phyloP scores from a whole-genome alignment of 176 grass and related monocot species.

The Saccharum officinarum region DNA sequence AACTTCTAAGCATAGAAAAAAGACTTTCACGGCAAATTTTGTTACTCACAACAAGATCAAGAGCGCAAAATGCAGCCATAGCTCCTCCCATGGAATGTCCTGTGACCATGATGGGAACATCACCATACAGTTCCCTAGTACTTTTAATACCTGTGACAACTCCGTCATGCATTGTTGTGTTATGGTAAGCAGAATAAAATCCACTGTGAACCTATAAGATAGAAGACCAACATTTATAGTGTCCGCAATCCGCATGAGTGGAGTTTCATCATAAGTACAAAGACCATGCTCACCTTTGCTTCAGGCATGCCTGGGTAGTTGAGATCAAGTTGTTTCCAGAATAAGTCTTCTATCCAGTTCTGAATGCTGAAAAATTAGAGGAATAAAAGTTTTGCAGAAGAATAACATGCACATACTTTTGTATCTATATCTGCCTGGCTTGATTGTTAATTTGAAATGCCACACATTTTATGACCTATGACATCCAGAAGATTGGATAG shows the following conservation, averaged over 20 bases:
- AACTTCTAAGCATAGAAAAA: constrained; percentile 3
- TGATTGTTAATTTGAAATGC: constrained; percentile 9
- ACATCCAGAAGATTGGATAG: not conserved
- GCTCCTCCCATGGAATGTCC: constrained; percentile 89
- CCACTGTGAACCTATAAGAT: constrained; percentile 67
- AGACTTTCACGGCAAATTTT: not conserved
- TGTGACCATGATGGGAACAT: constrained; percentile 61
- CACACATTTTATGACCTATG: not conserved
- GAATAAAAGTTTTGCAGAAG: constrained; percentile 32
- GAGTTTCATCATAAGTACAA: constrained; percentile 12
- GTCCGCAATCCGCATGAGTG: not conserved
- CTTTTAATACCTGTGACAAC: constrained; percentile 54
- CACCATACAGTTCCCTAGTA: constrained; percentile 55
- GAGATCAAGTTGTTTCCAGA: constrained; percentile 90
- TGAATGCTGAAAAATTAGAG: constrained; percentile 55
- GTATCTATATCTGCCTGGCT: not conserved
- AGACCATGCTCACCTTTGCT: constrained; percentile 67
- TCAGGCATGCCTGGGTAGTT: constrained; percentile 84
- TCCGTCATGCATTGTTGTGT: constrained; percentile 54
- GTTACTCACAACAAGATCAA: constrained; percentile 80
- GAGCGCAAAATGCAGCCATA: constrained; percentile 69
- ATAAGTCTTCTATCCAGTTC: constrained; percentile 96
- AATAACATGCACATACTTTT: constrained; percentile 7
- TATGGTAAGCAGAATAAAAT: constrained; percentile 83
- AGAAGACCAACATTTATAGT: constrained; percentile 16